A percentile compares a stretch with the other conserved stretches of the same genome.
Conservation (phyloP, 805 yeast genomes). For the Maudiozyma bulderi region DNA sequence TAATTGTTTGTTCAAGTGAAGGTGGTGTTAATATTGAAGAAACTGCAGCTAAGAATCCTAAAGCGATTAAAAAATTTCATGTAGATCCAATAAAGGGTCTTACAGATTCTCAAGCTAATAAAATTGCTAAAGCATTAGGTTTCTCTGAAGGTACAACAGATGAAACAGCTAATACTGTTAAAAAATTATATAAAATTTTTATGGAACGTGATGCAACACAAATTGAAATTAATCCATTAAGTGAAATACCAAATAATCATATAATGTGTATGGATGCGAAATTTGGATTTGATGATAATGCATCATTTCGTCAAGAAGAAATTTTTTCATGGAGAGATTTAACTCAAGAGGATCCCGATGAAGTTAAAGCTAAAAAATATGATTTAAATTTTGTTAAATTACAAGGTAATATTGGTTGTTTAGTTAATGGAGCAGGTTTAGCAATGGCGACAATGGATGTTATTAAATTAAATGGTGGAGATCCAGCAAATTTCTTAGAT, state of each 20-base stretch:
- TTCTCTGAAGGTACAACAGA: conserved; percentile 68
- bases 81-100: conserved; percentile 66
- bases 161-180: conserved; percentile 80
- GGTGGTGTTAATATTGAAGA: conserved; percentile 99
- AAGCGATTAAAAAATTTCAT: conserved; percentile 81
- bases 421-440: conserved; percentile 99
- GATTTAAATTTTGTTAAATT: conserved; percentile 94
- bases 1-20: conserved; percentile 91
- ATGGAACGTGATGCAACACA: conserved; percentile 91
- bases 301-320: conserved; percentile 88
- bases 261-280: conserved; percentile 99
- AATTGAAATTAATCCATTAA: conserved; percentile 95
- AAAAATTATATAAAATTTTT: conserved; percentile 83
- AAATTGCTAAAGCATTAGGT: conserved; percentile 73
- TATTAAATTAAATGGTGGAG: conserved; percentile 95
- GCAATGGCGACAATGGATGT: conserved; percentile 99
- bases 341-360: conserved; percentile 97
- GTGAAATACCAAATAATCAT: conserved; percentile 50
- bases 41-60: conserved; percentile 86
- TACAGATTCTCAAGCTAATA: conserved; percentile 61
- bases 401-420: conserved; percentile 97
- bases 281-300: conserved; percentile 96
- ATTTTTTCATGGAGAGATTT: conserved; percentile 87
- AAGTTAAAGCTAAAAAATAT: conserved; percentile 80
- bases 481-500: conserved; percentile 97